Base-by-base conservation (phyloP, 225 moss, liverwort and hornwort genomes). In the Physcomitrellopsis africana region DNA sequence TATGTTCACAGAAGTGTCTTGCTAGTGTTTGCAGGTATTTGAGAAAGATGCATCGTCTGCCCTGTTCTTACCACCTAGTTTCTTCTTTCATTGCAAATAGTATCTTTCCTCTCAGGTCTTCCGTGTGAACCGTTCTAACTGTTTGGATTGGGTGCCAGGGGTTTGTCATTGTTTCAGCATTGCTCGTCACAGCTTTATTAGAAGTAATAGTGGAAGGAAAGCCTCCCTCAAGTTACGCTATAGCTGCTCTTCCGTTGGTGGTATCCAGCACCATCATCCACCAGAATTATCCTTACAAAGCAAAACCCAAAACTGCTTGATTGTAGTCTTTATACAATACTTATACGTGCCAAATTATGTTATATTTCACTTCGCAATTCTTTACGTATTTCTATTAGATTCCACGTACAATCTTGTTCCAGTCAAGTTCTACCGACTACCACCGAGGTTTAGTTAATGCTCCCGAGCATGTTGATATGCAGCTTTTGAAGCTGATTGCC, bases 141-240 rank as follows among this genome's bases (percentile, higher is more conserved):
- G 37, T 52, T 63, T 59, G 78, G 58, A 52, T 58, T 81, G 19
- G 32, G 5, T 80, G 84, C 32, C 86, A 93, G 94, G 99, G 99
- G 37, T 99, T 95, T 86, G 95, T 95, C 60, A 86, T 99, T 57
- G 99, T 99, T 62, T 93, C 90, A 71, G 99, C 93, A 47, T 77
- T 99, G 76, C 81, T 99, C n/a, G 95, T 99, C 59, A 95, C 99
- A 52, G 95, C 99, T 61, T 60, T 82, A 61, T 72, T 99, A 72
- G 95, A 99, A 83, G 90, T 92, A 60, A 69, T 93, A 54, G 78
- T 95, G 22, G 89, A 99, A 72, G 89, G 93, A 75, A 77, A 81
- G 61, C 60, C 88, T 66, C 92, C 93, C 41, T 86, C 99, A 76
- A 87, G 82, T 71, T 91, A 93, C 59, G 93, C 86, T 26, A 60